phyloP scores from a whole-genome alignment of 2,329 filamentous ascomycete species.

The Colletotrichum chlorophyti region DNA sequence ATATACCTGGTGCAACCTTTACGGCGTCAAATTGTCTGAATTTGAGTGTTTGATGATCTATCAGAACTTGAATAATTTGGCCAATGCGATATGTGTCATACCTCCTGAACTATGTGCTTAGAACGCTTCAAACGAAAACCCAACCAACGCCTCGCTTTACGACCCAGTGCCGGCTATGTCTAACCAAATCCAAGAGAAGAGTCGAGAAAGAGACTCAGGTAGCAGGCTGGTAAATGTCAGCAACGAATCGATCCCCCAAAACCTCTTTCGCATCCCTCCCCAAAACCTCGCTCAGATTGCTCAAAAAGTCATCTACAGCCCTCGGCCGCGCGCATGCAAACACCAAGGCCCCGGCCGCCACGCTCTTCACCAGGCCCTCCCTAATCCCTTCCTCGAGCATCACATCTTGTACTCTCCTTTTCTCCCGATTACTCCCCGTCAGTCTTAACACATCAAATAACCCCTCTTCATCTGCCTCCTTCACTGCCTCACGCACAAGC shows the following conservation, averaged over 20 bases:
- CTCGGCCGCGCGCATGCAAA: conserved; percentile 25
- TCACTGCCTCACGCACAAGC: conserved; percentile 21
- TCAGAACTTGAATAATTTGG: too few relatives aligned
- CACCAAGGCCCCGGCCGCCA: conserved; percentile 18
- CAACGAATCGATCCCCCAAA: conserved; percentile 24
- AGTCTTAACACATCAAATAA: conserved; percentile 12
- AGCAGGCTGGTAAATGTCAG: conserved; percentile 27
- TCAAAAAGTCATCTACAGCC: conserved; percentile 24
- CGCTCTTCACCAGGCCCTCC: conserved; percentile 12
- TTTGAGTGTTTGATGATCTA: too few relatives aligned
- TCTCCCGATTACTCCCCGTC: conserved; percentile 16
- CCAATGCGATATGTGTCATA: too few relatives aligned
- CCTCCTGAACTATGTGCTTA: not conserved
- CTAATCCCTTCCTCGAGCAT: conserved; percentile 18
- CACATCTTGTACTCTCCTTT: conserved; percentile 20
- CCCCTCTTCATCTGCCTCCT: conserved; percentile 17
- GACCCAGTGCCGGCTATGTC: not conserved
- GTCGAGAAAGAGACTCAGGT: not conserved
- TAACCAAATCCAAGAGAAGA: not conserved
- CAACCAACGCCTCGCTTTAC: conserved; percentile 8
- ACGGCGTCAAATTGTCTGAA: too few relatives aligned
- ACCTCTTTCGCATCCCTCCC: conserved; percentile 20
- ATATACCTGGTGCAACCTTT: too few relatives aligned
- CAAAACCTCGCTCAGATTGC: conserved; percentile 19
- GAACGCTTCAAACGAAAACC: not conserved